Base-by-base conservation (phyloP, 1,284 basidiomycete species). In the Apiotrichum laibachii region DNA sequence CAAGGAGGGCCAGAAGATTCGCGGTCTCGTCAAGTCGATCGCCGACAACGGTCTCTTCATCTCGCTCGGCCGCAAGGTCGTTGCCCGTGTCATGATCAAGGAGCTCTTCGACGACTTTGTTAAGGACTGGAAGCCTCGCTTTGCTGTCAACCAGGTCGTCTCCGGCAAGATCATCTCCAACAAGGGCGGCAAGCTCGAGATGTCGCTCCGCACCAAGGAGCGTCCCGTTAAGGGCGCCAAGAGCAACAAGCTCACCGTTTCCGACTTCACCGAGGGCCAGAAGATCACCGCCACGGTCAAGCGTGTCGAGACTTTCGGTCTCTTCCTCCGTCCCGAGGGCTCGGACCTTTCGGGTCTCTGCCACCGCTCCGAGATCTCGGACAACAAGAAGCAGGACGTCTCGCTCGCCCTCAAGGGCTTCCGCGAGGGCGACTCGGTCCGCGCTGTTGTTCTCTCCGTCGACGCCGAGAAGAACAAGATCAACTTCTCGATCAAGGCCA, bases 81-180 rank as follows among this genome's bases (percentile, higher is more conserved):
- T 92, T 69, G 94, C 89, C 55, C 86, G 95, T 22, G 88, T 98
- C 26, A 92, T 95, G 78, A 98, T 98, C 74, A 88, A 85, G 73
- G 92, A 97, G 78, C 83, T 96, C 35, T 91, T 95, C 74, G 88
- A 94, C 75, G 87, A 91, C 72, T 96, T 85, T 75, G 85, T 96
- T 66, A 95, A 97, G 77, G 94, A 98, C 55, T 99, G 95, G 94
- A 88, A 94, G 79, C 79, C 83, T 39, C 84, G 83, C 6, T 98
- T 98, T 77, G 80, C 84, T 59, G 80, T 84, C 46, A 88, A 90
- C 67, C 92, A 97, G 71, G 77, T 97, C 5, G 92, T 98, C 19
- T 86, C 86, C 59, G 94, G 93, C 55, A 86, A 89, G 57, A 85
- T 98, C 68, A 77, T 90, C 33, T 86, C 89, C 58, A 79, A 91